Percentiles rank a stretch among this genome's conserved stretches.
These are phyloP conservation scores for Sisymbrium altissimum DNA, from an alignment of 345 rosid genomes.

Conservation along the genomic window DNA sequence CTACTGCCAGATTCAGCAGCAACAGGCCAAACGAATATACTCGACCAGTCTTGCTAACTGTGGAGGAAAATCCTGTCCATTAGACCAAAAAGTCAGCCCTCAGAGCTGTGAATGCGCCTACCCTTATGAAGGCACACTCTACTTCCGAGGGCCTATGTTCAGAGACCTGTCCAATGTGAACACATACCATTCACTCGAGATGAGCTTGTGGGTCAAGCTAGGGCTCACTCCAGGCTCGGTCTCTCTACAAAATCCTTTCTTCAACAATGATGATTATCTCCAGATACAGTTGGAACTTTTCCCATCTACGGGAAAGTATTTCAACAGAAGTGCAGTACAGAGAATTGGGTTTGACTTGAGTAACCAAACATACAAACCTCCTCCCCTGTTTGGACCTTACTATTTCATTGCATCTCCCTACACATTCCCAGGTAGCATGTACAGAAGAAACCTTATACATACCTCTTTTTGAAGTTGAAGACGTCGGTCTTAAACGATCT, in stretches of 20 bases:
- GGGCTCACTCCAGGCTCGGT: constrained; percentile 82
- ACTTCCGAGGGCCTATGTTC: constrained; percentile 76
- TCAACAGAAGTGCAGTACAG: constrained; percentile 61
- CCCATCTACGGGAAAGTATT: constrained; percentile 54
- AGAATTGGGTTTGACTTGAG: constrained; percentile 78
- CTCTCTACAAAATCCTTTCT: constrained; percentile 75
- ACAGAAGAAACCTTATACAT: neutral
- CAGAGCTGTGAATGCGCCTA: constrained; percentile 88
- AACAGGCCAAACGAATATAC: constrained; percentile 48
- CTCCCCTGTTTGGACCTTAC: constrained; percentile 79
- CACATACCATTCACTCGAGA: constrained; percentile 70
- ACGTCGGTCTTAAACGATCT: neutral
- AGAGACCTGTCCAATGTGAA: constrained; percentile 59
- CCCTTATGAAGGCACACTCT: constrained; percentile 84
- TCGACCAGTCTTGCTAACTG: constrained; percentile 77
- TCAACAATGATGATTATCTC: constrained; percentile 81
- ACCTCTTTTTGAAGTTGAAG: neutral
- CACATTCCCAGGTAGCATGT: constrained; percentile 66
- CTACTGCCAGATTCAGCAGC: constrained; percentile 72
- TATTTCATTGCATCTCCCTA: constrained; percentile 83
- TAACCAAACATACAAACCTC: constrained; percentile 88
- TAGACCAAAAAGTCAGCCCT: constrained; percentile 79
- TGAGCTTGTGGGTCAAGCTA: constrained; percentile 72
- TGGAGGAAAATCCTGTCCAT: constrained; percentile 54
- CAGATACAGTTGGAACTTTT: constrained; percentile 79